These are phyloP conservation scores for Pichia insulana DNA, from an alignment of 805 yeast species.

Conservation along the genomic window DNA sequence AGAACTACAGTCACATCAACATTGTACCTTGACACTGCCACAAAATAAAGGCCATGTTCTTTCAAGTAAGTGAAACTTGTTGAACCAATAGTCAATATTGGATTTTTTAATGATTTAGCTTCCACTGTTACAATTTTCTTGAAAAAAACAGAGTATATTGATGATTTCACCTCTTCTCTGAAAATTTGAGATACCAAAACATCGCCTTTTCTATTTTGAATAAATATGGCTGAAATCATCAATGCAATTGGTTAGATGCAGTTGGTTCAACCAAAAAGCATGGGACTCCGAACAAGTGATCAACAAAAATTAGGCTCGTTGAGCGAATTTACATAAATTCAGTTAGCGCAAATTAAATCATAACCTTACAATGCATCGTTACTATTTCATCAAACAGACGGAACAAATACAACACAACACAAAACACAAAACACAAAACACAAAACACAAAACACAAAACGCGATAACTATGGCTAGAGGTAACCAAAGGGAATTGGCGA, in stretches of 20 bases:
- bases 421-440: too few relatives aligned
- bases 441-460: too few relatives aligned
- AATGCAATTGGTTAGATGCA: slow-evolving; percentile 1
- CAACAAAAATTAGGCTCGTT: too few relatives aligned
- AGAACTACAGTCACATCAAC: slow-evolving; percentile 74
- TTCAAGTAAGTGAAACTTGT: slow-evolving; percentile 81
- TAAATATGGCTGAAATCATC: slow-evolving; percentile 80
- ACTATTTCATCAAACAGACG: too few relatives aligned
- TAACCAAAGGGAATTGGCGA: slow-evolving; percentile 90
- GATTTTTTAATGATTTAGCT: slow-evolving; percentile 44
- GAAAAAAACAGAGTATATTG: slow-evolving; percentile 82
- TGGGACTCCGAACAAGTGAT: too few relatives aligned
- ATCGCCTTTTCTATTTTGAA: slow-evolving; percentile 77
- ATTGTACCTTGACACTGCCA: slow-evolving; percentile 84
- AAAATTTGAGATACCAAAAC: slow-evolving; percentile 66
- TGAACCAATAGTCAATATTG: slow-evolving; percentile 79
- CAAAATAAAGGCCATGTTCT: slow-evolving; percentile 59
- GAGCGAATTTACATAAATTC: too few relatives aligned
- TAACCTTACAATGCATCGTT: too few relatives aligned
- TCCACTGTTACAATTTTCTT: slow-evolving; percentile 72
- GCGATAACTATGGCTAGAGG: slow-evolving; percentile 85
- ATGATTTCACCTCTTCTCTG: slow-evolving; percentile 67
- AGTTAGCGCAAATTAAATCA: too few relatives aligned
- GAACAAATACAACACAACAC: too few relatives aligned
- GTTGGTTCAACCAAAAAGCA: not conserved